Base-by-base conservation (phyloP, 2,329 filamentous ascomycete genomes). In the Arthrobotrys musiformis region DNA sequence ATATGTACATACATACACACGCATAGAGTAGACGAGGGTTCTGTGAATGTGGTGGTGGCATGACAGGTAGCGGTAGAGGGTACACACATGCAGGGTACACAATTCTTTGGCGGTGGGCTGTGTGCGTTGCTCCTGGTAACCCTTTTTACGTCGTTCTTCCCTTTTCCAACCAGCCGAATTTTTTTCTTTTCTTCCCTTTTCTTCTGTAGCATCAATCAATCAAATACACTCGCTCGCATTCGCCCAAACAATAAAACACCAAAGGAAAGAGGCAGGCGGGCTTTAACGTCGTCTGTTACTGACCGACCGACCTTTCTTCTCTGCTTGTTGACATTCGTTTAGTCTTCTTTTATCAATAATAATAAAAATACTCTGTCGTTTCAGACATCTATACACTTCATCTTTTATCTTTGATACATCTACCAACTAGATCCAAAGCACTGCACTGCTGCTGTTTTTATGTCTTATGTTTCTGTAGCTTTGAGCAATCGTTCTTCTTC, bases 311-410 rank as follows among this genome's bases (percentile, higher is more conserved):
- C n/a, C n/a, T n/a, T n/a, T n/a, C 40, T 30, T 35, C 24, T 30
- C 5, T 63, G 52, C 54, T 74, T 75, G 70, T 75, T 75, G 70
- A 75, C 70, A 56, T 76, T 69, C 70, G 56, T 76, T 76, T 48
- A 5, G 40, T 42, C 40, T 42, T 42, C n/a, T 19, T 42, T 42
- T 17, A 42, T 2, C n/a, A 42, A 33, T 33, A 33, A 33, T 33
- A 33, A 33, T 33, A 33, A 24, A 22, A 22, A n/a, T 17, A 17
- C 28, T 28, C 50, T 56, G 50, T 56, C 50, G 50, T 56, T 56
- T 56, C 40, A 42, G 13, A 28, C 15, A 26, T 52, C 2, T 4
- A n/a, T 52, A 30, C n/a, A n/a, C n/a, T n/a, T n/a, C n/a, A n/a
- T n/a, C n/a, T n/a, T n/a, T n/a, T n/a, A n/a, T n/a, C n/a, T n/a